These are phyloP conservation scores for Ceratorhiza oryzae-sativae DNA, from an alignment of 1,284 basidiomycete genomes.

Conservation along the genomic window DNA sequence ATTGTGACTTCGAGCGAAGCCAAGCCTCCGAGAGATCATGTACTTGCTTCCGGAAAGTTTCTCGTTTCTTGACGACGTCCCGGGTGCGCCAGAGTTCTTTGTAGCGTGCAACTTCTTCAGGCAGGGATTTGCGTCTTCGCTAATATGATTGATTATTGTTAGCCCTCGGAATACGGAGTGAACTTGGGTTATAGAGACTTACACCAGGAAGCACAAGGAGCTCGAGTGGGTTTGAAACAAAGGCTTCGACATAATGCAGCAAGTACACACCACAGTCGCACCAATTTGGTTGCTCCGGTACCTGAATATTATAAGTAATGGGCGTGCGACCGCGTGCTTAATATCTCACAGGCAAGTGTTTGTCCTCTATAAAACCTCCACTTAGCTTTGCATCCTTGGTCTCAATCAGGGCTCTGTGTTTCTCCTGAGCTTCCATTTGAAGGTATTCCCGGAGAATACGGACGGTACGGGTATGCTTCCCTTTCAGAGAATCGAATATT, in stretches of 20 bases:
- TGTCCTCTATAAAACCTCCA: slow-evolving; percentile 52
- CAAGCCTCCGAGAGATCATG: slow-evolving; percentile 31
- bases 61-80: slow-evolving; percentile 31
- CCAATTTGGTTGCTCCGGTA: slow-evolving; percentile 57
- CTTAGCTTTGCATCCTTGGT: slow-evolving; percentile 58
- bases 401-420: slow-evolving; percentile 57
- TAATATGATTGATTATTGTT: neutral
- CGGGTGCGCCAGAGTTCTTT: slow-evolving; percentile 35
- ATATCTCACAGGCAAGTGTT: slow-evolving; percentile 11
- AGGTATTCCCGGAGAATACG: slow-evolving; percentile 75
- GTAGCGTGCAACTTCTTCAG: slow-evolving; percentile 4
- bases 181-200: slow-evolving; percentile 30
- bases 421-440: slow-evolving; percentile 79
- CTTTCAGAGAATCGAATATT: slow-evolving; percentile 86
- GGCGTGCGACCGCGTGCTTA: neutral
- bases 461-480: slow-evolving; percentile 67
- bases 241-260: slow-evolving; percentile 51
- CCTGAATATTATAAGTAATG: slow-evolving; percentile 44
- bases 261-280: slow-evolving; percentile 59
- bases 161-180: slow-evolving; percentile 1
- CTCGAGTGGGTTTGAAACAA: slow-evolving; percentile 47
- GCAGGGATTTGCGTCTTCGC: slow-evolving; percentile 20
- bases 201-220: slow-evolving; percentile 50
- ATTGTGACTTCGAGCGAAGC: slow-evolving; percentile 10
- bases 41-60: slow-evolving; percentile 23